These are phyloP conservation scores for Phytophthora fragariaefolia DNA, from an alignment of 352 stramenopile species.

Conservation along the genomic window DNA sequence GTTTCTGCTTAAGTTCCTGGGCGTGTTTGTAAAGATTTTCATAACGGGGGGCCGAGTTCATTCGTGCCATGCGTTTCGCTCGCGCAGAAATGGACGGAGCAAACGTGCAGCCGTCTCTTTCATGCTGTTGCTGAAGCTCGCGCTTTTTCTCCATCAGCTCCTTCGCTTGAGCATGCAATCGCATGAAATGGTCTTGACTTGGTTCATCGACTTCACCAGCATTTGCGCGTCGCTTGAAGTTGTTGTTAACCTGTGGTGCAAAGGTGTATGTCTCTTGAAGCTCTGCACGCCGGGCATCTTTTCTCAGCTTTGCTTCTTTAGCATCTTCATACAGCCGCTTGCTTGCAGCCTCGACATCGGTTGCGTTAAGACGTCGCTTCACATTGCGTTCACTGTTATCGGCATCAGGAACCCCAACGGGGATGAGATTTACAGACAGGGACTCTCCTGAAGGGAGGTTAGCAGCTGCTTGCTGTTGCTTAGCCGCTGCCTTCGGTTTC, in stretches of 20 bases:
- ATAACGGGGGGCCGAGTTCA: constrained; percentile 51
- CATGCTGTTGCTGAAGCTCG: constrained; percentile 57
- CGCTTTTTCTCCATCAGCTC: constrained; percentile 60
- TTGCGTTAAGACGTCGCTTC: constrained; percentile 62
- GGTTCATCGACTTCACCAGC: constrained; percentile 35
- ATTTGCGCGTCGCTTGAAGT: constrained; percentile 49
- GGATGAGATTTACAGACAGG: constrained; percentile 7
- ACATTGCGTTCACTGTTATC: constrained; percentile 37
- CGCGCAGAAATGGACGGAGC: constrained; percentile 72
- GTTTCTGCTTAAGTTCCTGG: constrained; percentile 68
- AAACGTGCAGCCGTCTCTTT: constrained; percentile 66
- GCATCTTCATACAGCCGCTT: constrained; percentile 72
- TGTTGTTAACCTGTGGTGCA: constrained; percentile 65
- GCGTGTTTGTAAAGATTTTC: constrained; percentile 83
- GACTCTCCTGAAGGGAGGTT: neutral
- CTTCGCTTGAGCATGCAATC: constrained; percentile 65
- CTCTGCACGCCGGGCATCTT: constrained; percentile 58
- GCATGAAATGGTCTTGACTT: constrained; percentile 52
- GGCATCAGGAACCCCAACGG: neutral
- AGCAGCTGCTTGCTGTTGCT: neutral
- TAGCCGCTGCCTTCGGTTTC: constrained; percentile 3
- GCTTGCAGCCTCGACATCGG: constrained; percentile 55
- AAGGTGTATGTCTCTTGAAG: constrained; percentile 67
- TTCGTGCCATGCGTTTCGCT: constrained; percentile 56
- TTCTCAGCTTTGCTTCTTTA: constrained; percentile 60